Percentiles rank a stretch among this genome's conserved stretches.
Evolutionary conservation across 768 basidiomycete genomes (phyloP).

Genomic region (Suillus ampliporus): DNA sequence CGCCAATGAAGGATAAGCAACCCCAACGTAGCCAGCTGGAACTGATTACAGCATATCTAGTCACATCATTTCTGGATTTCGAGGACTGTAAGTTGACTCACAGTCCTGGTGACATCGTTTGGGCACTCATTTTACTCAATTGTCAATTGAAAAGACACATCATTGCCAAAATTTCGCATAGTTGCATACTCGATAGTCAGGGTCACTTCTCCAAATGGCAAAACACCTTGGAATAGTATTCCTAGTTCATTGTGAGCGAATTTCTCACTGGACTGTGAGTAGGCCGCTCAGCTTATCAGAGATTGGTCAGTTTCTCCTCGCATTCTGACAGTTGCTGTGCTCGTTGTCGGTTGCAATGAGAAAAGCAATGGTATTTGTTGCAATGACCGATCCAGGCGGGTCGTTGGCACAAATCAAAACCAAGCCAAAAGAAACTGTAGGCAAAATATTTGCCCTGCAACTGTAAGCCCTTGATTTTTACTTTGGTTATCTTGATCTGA

Average conservation of each 20-base stretch:
- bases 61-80: conserved; percentile 61
- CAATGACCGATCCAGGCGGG: conserved; percentile 55
- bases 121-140: conserved; percentile 43
- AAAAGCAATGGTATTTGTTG: conserved; percentile 48
- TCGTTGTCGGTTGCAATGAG: conserved; percentile 33
- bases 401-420: conserved; percentile 37
- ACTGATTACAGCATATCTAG: conserved; percentile 49
- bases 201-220: conserved; percentile 32
- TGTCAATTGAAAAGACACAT: conserved; percentile 39
- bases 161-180: conserved; percentile 44
- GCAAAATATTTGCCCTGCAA: conserved; percentile 54
- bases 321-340: conserved; percentile 51
- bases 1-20: conserved; percentile 34
- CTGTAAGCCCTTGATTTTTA: conserved; percentile 45
- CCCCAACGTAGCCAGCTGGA: conserved; percentile 25
- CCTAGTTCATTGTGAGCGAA: conserved; percentile 24
- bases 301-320: conserved; percentile 50
- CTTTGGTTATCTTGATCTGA: neutral
- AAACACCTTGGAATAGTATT: conserved; percentile 47
- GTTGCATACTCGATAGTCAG: conserved; percentile 40
- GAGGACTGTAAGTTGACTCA: conserved; percentile 55
- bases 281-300: conserved; percentile 32
- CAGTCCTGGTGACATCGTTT: conserved; percentile 8
- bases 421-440: conserved; percentile 50
- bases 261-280: conserved; percentile 20